Evolutionary conservation across 2,329 filamentous ascomycete genomes (phyloP).

Genomic region (Chaetomiaceae sp.): DNA sequence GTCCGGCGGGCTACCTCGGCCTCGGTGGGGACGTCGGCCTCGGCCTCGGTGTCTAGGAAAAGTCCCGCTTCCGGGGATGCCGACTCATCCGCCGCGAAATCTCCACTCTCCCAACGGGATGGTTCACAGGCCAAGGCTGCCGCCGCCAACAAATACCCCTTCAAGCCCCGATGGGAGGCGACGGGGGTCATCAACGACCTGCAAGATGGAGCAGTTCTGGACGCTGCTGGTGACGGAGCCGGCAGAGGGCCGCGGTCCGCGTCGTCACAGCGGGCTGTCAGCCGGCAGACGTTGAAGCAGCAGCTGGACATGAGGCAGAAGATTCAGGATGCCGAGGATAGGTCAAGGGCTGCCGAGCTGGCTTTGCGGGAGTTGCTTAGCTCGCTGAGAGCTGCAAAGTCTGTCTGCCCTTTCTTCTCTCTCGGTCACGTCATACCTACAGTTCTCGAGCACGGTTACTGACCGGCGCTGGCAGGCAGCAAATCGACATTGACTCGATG

Average conservation of each 20-base stretch:
- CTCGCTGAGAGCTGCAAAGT: conserved; percentile 80
- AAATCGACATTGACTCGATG: conserved; percentile 51
- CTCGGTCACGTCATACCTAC: conserved; percentile 14
- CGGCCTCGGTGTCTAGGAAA: conserved; percentile 38
- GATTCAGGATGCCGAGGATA: conserved; percentile 68
- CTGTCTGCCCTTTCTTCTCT: conserved; percentile 32
- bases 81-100: conserved; percentile 31
- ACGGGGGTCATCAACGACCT: conserved; percentile 77
- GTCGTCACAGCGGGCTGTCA: conserved; percentile 39
- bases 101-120: conserved; percentile 38
- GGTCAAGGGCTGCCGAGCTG: conserved; percentile 76
- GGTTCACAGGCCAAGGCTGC: neutral
- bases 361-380: conserved; percentile 78
- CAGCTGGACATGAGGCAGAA: conserved; percentile 62
- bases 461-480: conserved; percentile 39
- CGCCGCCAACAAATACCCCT: conserved; percentile 51
- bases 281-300: conserved; percentile 51
- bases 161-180: conserved; percentile 65
- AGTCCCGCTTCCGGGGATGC: conserved; percentile 39
- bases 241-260: conserved; percentile 29
- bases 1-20: conserved; percentile 60
- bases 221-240: conserved; percentile 2
- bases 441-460: conserved; percentile 4
- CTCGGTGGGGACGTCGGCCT: conserved; percentile 50
- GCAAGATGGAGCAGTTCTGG: conserved; percentile 5